Evolutionary conservation across 257 asterid species (phyloP), one percentile per base, ranked within the genome.

Genomic region (Scutellaria barbata): DNA sequence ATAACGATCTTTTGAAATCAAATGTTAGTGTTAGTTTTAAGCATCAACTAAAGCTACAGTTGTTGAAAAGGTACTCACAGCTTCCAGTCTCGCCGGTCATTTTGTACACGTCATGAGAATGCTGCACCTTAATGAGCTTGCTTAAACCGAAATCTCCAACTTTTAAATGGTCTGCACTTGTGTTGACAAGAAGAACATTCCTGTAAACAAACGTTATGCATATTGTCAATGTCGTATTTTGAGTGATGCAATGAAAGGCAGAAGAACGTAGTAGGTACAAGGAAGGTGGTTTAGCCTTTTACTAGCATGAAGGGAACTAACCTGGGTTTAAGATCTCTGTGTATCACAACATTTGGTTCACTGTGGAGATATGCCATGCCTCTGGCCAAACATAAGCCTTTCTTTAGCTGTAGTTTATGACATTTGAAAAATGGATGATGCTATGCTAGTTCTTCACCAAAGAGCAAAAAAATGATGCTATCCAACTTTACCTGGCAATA

Each of bases 311-410:
- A 73, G 66, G 51, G 54, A 78, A 82, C 90, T 82, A 57, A 81
- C 99, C 99, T 92, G 69, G 99, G 99, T 77, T 95, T 95, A 51
- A 95, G 88, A 80, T 95, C 99, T 83, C 99, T 82, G 85, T 95
- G 99, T 81, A 95, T 83, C 40, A 95, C 71, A 13, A 92, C 99
- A 83, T 95, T 95, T 69, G 99, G 99, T 80, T 95, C 98, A 52
- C 84, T 89, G 74, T 95, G 99, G 83, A 95, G 96, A 92, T 92
- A 95, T 64, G 99, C 96, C 96, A 95, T 92, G 85, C 99, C 99
- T 79, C 99, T 92, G 92, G 71, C 68, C 72, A 68, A 70, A 73
- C 63, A 76, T n/a, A 45, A 63, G 47, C 3, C 42, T 74, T 33
- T 63, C 14, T n/a, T 9, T 40, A 51, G 79, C 57, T 57, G 40